Base-by-base conservation (phyloP, 768 basidiomycete genomes). In the Steccherinum ochraceum region DNA sequence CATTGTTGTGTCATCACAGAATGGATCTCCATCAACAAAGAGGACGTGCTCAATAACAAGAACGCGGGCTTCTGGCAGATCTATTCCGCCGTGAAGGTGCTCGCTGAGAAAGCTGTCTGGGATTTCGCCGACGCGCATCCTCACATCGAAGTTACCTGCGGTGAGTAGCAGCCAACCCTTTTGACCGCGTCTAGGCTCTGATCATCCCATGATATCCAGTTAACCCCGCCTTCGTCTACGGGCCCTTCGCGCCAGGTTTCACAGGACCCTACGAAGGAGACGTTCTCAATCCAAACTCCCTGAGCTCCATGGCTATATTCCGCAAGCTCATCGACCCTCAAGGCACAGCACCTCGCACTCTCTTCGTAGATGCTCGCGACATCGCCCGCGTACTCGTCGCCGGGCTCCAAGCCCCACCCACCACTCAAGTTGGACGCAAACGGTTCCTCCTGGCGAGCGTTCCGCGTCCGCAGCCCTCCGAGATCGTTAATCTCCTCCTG, bases 41-140 rank as follows among this genome's bases (percentile, higher is more conserved):
- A 65, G 47, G 46, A 63, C 40, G 61, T 57, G 1, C 27, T 61
- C 1, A 48, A 48, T 25, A 42, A 46, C 4, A 48, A 39, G 25
- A 49, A 50, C 19, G 47, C 61, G 11, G 48, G 52, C 1, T n/a
- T 40, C 5, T 35, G n/a, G n/a, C n/a, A 46, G 27, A 52, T 51
- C 2, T 57, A 59, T 42, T 25, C 42, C 2, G 39, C 49, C 4
- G 41, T 45, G 26, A 59, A 65, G 44, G 58, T 49, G n/a, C 55
- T 73, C 3, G 69, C 72, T 0, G 73, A 75, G 56, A 57, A 60
- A 18, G 68, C 66, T 1, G 64, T 67, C 1, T 73, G 72, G 72
- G 60, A 67, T n/a, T 72, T 65, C 51, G 72, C 67, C 1, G 66
- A 65, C 21, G 48, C 59, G 39, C 66, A 72, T 45, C 67, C 69